A percentile compares a stretch with the other conserved stretches of the same genome.
Evolutionary conservation across 352 stramenopile genomes (phyloP).

Genomic region (Globisporangium rhizosaccharum): DNA sequence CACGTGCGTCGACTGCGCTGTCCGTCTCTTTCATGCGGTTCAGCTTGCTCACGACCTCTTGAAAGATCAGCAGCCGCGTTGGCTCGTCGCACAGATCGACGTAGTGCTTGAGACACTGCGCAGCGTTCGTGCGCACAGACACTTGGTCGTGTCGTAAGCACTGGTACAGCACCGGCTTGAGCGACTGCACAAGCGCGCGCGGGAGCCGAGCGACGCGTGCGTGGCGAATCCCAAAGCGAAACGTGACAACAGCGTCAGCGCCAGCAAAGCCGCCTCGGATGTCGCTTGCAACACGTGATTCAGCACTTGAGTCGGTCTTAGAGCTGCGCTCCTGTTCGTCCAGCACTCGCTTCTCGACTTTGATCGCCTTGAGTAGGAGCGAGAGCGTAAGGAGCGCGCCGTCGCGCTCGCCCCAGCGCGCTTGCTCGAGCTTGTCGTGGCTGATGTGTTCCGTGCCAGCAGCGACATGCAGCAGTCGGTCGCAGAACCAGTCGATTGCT

Average conservation of each 20-base stretch:
- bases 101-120: constrained; percentile 40
- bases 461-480: constrained; percentile 33
- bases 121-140: constrained; percentile 45
- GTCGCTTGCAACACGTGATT: constrained; percentile 21
- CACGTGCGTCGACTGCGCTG: not conserved
- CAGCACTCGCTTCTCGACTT: constrained; percentile 2
- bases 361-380: constrained; percentile 28
- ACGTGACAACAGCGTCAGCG: constrained; percentile 10
- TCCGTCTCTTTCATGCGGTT: constrained; percentile 42
- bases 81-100: constrained; percentile 45
- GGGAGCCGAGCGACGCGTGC: constrained; percentile 19
- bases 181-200: constrained; percentile 20
- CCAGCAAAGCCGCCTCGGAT: constrained; percentile 20
- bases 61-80: constrained; percentile 49
- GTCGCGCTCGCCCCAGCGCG: constrained; percentile 40
- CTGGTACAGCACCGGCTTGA: constrained; percentile 53
- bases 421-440: constrained; percentile 18
- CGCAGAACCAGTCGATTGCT: constrained; percentile 34
- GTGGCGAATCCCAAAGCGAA: constrained; percentile 24
- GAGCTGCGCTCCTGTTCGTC: not conserved
- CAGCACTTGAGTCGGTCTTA: not conserved
- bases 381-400: constrained; percentile 39
- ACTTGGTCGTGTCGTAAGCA: constrained; percentile 53
- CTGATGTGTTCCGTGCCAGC: constrained; percentile 20
- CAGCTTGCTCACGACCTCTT: constrained; percentile 73